Percentiles rank a stretch among this genome's conserved stretches.
Evolutionary conservation across 495 filamentous ascomycete species (phyloP).

Genomic region (Tuber indicum): DNA sequence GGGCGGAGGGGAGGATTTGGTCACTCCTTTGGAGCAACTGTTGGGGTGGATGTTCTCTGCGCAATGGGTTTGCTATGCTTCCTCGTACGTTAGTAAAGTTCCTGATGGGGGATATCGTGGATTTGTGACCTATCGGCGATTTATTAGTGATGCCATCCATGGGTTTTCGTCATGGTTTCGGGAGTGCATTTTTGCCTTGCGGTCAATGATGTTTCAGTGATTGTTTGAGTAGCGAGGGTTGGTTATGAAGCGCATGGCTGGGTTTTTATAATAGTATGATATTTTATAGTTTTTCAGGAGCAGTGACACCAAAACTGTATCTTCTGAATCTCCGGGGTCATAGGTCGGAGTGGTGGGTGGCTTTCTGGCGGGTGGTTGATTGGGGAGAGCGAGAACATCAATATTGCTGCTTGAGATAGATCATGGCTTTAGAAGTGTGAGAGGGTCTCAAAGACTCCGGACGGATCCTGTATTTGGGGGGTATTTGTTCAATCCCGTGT

Average conservation of each 20-base stretch:
- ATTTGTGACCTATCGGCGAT: not conserved
- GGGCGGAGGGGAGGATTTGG: not conserved
- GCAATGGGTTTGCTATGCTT: not conserved
- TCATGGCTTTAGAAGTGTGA: not conserved
- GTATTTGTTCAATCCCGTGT: too few relatives aligned
- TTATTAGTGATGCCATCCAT: not conserved
- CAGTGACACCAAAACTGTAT: not conserved
- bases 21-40: not conserved
- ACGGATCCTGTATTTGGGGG: not conserved
- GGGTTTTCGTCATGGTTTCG: not conserved
- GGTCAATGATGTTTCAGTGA: not conserved
- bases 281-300: not conserved
- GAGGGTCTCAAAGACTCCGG: not conserved
- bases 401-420: not conserved
- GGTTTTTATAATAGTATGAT: not conserved
- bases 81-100: not conserved
- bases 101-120: not conserved
- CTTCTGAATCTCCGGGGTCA: not conserved
- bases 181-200: not conserved
- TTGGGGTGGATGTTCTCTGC: not conserved
- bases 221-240: not conserved
- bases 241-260: not conserved
- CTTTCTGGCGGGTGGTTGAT: not conserved
- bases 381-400: not conserved
- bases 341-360: not conserved